Conservation (phyloP, 305 asterid species). For the Fraxinus baroniana region DNA sequence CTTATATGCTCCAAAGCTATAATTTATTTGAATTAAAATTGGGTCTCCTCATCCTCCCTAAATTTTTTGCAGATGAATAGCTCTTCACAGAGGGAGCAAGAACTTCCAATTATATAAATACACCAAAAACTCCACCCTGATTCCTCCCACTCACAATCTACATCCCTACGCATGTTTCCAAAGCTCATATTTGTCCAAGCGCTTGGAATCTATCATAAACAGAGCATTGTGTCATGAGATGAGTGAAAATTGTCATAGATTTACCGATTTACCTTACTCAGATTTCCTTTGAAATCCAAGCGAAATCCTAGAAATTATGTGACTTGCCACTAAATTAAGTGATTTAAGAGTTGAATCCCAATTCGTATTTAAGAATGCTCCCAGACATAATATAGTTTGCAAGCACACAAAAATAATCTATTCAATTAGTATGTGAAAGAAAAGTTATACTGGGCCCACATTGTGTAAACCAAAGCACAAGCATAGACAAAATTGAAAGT, state of each 20-base stretch:
- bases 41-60: conserved; percentile 76
- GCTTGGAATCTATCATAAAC: conserved; percentile 93
- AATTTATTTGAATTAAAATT: conserved; percentile 59
- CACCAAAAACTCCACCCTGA: conserved; percentile 81
- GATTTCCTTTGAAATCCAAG: conserved; percentile 40
- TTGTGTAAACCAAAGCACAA: background rate
- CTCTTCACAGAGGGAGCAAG: conserved; percentile 81
- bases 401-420: background rate
- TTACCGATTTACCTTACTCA: conserved; percentile 51
- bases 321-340: conserved; percentile 14
- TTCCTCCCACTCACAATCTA: conserved; percentile 90
- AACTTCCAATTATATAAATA: conserved; percentile 75
- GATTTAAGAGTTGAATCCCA: background rate
- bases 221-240: conserved; percentile 85
- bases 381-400: conserved; percentile 20
- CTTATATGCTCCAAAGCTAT: conserved; percentile 85
- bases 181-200: conserved; percentile 96
- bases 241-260: conserved; percentile 52
- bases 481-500: conserved; percentile 6
- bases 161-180: conserved; percentile 98
- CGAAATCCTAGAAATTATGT: conserved; percentile 33
- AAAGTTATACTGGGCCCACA: background rate
- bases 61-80: conserved; percentile 69
- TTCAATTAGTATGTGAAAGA: background rate
- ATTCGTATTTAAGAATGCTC: conserved; percentile 12